phyloP scores from a whole-genome alignment of 768 basidiomycete species.

The Russula dissimulans region DNA sequence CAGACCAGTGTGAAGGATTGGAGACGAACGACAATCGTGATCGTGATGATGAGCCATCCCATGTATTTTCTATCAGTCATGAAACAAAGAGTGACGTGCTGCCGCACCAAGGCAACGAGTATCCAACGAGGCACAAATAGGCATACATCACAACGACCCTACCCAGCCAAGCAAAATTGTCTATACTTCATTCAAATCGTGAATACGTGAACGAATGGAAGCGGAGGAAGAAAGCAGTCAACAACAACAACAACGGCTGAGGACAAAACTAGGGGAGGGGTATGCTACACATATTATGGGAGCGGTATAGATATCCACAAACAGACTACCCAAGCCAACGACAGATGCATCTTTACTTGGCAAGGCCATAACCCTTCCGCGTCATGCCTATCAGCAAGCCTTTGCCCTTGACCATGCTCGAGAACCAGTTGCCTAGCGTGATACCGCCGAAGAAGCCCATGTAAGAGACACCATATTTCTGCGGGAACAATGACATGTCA shows the following conservation, averaged over 20 bases:
- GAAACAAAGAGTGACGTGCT: not conserved
- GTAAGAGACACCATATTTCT: conserved; percentile 11
- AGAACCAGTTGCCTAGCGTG: conserved; percentile 16
- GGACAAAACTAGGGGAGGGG: not conserved
- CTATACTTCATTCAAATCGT: not conserved
- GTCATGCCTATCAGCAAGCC: conserved; percentile 10
- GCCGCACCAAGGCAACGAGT: not conserved
- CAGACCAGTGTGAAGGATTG: not conserved
- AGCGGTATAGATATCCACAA: not conserved
- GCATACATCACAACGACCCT: not conserved
- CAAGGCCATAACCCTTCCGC: conserved; percentile 8
- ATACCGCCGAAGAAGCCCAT: conserved; percentile 15
- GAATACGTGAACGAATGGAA: not conserved
- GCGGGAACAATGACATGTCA: not conserved
- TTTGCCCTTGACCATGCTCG: conserved; percentile 15
- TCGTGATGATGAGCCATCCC: not conserved
- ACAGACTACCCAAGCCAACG: not conserved
- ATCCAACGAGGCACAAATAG: not conserved
- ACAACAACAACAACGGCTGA: not conserved
- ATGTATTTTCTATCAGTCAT: not conserved
- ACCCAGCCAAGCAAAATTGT: not conserved
- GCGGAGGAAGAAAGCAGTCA: not conserved
- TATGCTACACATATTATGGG: conserved; percentile 6
- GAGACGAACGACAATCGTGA: not conserved
- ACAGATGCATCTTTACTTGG: not conserved